Evolutionary conservation across 139 green algal genomes (phyloP).

Genomic region (Tetraselmis striata): DNA sequence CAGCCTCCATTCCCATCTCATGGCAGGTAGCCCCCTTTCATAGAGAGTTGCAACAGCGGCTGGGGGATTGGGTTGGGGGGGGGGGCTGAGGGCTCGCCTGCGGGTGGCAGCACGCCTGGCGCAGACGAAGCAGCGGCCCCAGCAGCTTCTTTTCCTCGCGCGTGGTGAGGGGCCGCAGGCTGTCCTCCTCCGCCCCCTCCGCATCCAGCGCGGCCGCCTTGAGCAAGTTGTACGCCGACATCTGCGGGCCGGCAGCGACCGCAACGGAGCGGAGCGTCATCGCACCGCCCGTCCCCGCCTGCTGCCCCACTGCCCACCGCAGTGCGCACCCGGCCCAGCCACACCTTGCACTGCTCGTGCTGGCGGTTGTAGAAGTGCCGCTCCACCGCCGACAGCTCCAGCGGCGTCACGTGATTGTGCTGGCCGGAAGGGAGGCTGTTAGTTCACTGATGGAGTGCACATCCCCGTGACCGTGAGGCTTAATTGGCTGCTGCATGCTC

Average conservation of each 20-base stretch:
- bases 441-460: no score
- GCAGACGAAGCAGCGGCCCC: constrained; percentile 63
- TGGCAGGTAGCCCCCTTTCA: no score
- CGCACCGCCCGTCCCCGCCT: no score
- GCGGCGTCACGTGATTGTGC: constrained; percentile 25
- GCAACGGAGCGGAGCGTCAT: neutral
- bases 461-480: no score
- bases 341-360: constrained; percentile 34
- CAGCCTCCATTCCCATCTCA: no score
- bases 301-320: no score
- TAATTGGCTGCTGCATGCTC: no score
- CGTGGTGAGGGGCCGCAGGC: constrained; percentile 25
- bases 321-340: no score
- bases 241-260: neutral
- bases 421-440: no score
- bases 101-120: constrained; percentile 87
- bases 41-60: neutral
- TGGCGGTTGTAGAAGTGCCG: constrained; percentile 78
- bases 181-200: constrained; percentile 18
- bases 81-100: no score
- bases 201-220: neutral
- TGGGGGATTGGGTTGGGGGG: neutral
- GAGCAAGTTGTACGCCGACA: neutral
- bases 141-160: constrained; percentile 53
- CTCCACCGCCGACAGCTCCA: constrained; percentile 77